Conservation (phyloP, 2,329 filamentous ascomycete genomes). For the Lachnellula suecica region DNA sequence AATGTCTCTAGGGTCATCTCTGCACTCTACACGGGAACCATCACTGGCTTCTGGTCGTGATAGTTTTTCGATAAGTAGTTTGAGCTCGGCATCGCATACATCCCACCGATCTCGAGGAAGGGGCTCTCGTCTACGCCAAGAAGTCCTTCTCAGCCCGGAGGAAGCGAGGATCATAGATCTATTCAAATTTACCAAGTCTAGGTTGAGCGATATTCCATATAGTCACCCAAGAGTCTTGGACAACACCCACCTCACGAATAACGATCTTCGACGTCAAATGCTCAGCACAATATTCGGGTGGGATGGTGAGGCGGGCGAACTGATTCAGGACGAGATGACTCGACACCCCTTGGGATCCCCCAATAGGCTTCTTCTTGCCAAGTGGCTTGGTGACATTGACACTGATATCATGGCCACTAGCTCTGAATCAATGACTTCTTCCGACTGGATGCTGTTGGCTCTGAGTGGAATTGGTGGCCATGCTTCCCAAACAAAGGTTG, state of each 20-base stretch:
- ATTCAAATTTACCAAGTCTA: slow-evolving; percentile 81
- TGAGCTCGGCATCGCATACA: slow-evolving; percentile 39
- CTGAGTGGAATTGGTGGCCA: slow-evolving; percentile 81
- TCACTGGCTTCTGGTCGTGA: slow-evolving; percentile 41
- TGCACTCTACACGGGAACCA: slow-evolving; percentile 35
- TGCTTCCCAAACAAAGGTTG: slow-evolving; percentile 83
- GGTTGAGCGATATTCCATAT: slow-evolving; percentile 81
- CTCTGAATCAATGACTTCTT: slow-evolving; percentile 84
- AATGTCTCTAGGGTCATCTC: slow-evolving; percentile 65
- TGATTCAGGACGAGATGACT: slow-evolving; percentile 82
- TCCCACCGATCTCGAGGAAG: slow-evolving; percentile 46
- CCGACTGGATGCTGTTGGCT: slow-evolving; percentile 96
- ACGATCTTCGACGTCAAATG: slow-evolving; percentile 88
- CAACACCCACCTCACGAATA: slow-evolving; percentile 63
- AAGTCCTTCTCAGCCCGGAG: slow-evolving; percentile 76
- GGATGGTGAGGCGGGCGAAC: slow-evolving; percentile 77
- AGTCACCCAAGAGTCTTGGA: slow-evolving; percentile 62
- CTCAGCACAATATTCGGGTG: slow-evolving; percentile 92
- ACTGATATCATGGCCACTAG: slow-evolving; percentile 78
- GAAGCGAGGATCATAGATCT: slow-evolving; percentile 73
- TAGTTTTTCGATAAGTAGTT: slow-evolving; percentile 54
- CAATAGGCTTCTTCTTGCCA: slow-evolving; percentile 78
- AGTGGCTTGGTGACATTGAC: slow-evolving; percentile 88
- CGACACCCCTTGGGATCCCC: slow-evolving; percentile 73
- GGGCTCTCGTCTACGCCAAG: slow-evolving; percentile 72